Conservation (phyloP, 176 grass and related monocot species). For the Triticum dicoccoides region DNA sequence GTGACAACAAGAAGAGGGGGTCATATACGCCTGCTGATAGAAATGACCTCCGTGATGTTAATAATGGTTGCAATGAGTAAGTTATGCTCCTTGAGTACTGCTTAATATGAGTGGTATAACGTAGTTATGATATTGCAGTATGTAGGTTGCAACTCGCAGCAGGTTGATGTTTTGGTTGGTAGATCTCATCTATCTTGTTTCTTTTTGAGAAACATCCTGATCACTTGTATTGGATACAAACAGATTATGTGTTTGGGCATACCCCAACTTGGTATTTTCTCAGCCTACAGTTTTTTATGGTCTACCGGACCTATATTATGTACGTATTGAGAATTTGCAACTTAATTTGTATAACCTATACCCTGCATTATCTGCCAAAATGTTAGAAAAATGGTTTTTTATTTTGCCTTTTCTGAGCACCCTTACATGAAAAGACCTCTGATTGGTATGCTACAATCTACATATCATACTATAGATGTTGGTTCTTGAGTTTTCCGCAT, state of each 20-base stretch:
- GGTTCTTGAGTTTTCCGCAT: neutral
- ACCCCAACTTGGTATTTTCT: neutral
- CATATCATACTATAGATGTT: neutral
- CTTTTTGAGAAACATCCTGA: neutral
- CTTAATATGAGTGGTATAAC: neutral
- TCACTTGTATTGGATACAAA: slow-evolving; percentile 5
- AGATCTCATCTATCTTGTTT: neutral
- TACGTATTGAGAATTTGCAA: neutral
- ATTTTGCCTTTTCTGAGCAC: neutral
- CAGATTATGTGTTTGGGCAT: neutral
- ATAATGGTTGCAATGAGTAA: neutral
- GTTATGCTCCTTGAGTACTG: neutral
- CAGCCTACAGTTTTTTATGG: neutral
- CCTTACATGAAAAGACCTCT: neutral
- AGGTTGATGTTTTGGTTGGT: slow-evolving; percentile 1
- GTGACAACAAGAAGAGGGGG: neutral
- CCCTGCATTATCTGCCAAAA: neutral
- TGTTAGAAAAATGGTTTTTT: neutral
- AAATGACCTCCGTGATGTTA: neutral
- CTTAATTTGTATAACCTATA: neutral
- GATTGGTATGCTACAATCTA: neutral
- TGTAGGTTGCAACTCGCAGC: neutral
- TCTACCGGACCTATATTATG: neutral
- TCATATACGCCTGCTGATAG: slow-evolving; percentile 1
- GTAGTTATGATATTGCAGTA: neutral